A percentile compares a stretch with the other conserved stretches of the same genome.
Conservation (phyloP, 2,329 filamentous ascomycete species). For the Ophiosphaerella narmari region DNA sequence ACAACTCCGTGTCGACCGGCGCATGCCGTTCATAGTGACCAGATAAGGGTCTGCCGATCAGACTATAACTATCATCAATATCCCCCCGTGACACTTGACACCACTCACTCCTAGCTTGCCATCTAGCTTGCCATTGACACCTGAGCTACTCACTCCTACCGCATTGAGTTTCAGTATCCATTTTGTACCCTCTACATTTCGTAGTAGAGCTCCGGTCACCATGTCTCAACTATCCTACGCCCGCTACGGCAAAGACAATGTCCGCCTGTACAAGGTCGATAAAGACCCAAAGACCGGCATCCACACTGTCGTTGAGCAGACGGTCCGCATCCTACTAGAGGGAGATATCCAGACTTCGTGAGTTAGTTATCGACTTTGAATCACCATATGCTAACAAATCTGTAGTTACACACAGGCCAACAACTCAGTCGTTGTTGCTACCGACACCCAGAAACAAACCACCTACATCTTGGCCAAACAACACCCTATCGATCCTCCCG, state of each 20-base stretch:
- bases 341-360: constrained; percentile 86
- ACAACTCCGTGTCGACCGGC: constrained; percentile 36
- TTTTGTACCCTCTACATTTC: background rate
- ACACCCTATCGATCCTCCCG: constrained; percentile 87
- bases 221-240: constrained; percentile 61
- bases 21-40: constrained; percentile 34
- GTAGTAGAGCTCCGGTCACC: constrained; percentile 13
- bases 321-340: constrained; percentile 88
- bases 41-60: constrained; percentile 34
- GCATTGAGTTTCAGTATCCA: constrained; percentile 1
- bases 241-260: constrained; percentile 94
- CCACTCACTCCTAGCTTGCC: constrained; percentile 9
- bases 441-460: constrained; percentile 97
- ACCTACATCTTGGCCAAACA: constrained; percentile 90
- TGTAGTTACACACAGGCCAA: constrained; percentile 86
- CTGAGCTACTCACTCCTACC: background rate
- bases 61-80: constrained; percentile 35
- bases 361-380: constrained; percentile 34
- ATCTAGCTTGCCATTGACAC: constrained; percentile 4
- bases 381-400: constrained; percentile 17
- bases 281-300: constrained; percentile 74
- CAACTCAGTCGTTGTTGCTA: constrained; percentile 94
- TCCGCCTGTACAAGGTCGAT: constrained; percentile 95
- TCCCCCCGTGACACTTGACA: constrained; percentile 17
- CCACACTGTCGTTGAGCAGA: constrained; percentile 93